Evolutionary conservation across 78 protist species (phyloP).

Genomic region (Emiliania huxleyi): DNA sequence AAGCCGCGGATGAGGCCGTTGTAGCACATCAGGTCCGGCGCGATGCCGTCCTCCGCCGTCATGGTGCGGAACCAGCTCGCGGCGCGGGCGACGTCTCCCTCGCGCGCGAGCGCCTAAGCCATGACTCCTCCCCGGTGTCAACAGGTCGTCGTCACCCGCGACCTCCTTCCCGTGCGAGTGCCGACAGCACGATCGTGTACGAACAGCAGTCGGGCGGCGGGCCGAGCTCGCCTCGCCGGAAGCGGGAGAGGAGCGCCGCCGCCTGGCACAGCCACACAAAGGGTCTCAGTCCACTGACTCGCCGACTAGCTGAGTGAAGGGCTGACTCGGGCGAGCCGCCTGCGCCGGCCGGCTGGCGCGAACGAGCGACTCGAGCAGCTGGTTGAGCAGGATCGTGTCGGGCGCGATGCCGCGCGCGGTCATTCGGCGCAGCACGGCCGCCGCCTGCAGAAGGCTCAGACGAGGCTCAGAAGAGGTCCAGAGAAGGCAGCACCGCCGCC

Average conservation of each 20-base stretch:
- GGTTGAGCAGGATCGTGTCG: neutral
- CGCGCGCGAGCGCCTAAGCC: too few species aligned
- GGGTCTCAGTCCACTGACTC: too few species aligned
- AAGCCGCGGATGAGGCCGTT: neutral
- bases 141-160: too few species aligned
- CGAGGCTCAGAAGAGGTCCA: too few species aligned
- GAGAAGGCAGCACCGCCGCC: too few species aligned
- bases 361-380: neutral
- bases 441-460: too few species aligned
- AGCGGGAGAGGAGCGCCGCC: neutral
- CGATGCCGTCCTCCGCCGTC: neutral
- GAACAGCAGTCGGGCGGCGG: neutral
- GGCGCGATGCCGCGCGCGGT: neutral
- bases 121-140: too few species aligned
- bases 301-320: too few species aligned
- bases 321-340: too few species aligned
- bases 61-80: neutral
- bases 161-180: neutral
- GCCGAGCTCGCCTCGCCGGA: neutral
- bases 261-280: too few species aligned
- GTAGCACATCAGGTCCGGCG: neutral
- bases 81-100: neutral
- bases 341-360: neutral
- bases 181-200: neutral
- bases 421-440: neutral